Base-by-base conservation (phyloP, 2,329 filamentous ascomycete species). In the Pestalotiopsis sp. region DNA sequence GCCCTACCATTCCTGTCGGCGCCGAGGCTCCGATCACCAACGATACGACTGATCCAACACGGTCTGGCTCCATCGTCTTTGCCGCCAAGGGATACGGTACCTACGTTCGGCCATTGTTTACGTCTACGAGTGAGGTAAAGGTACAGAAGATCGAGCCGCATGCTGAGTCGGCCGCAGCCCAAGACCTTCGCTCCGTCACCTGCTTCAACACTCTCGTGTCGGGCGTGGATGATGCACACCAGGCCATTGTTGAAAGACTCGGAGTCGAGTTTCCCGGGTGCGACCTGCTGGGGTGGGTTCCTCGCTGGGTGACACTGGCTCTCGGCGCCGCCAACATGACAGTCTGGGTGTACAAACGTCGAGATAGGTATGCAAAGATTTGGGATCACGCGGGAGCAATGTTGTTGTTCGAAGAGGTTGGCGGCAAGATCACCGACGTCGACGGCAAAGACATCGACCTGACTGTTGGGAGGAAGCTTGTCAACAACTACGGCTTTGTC, bases 321-420 rank as follows among this genome's bases (percentile, higher is more conserved):
- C 77, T 88, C 65, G 86, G 87, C 0, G 76, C 85, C 4, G 86
- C 82, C 11, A 86, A 88, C 76, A 80, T 83, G 55, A 88, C 85
- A 0, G 81, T 88, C 11, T 89, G 87, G 86, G 83, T 88, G 11
- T 90, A 89, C 78, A 84, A 83, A 70, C 76, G 78, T 25, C 78
- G 80, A 23, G 80, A 82, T 27, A 79, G 86, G 0, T 79, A 79
- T 12, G 87, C 82, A 11, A 89, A 90, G 77, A 80, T 86, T 1
- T 90, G 87, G 87, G 87, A 90, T 70, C 87, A 90, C 67, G 87
- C 87, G 0, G 87, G 87, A 2, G 87, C 87, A 0, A 88, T 89
- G 85, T 73, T 90, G 39, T 74, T 90, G 7, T 89, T 87, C 58
- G 83, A 88, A 69, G 87, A 90, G 74, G 80, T 84, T 1, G 87